phyloP scores from a whole-genome alignment of 2,329 filamentous ascomycete genomes.

The Colletotrichum falcatum region DNA sequence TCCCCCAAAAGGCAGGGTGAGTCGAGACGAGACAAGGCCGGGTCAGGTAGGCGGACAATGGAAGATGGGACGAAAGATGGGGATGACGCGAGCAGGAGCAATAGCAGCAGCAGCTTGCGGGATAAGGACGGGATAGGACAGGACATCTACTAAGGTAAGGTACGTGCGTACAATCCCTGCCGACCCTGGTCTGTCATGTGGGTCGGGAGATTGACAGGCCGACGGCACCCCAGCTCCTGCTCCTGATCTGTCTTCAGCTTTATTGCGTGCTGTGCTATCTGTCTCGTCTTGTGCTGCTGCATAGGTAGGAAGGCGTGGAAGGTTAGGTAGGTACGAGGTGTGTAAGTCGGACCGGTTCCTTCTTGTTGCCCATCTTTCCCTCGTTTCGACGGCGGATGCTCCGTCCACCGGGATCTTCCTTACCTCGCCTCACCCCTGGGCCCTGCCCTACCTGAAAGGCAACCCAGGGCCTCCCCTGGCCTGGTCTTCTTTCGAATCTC shows the following conservation, averaged over 20 bases:
- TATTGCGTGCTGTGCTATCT: not conserved
- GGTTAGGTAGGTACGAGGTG: not conserved
- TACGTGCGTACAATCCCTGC: conserved; percentile 26
- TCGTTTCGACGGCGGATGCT: not conserved
- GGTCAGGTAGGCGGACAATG: not conserved
- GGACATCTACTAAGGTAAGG: conserved; percentile 29
- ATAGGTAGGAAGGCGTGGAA: too few species aligned
- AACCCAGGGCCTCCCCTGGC: conserved; percentile 1
- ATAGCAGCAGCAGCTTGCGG: conserved; percentile 1
- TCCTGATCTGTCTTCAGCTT: not conserved
- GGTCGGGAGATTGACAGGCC: conserved; percentile 36
- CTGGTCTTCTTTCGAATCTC: conserved; percentile 2
- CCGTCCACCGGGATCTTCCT: not conserved
- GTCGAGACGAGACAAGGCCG: not conserved
- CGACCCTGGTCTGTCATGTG: conserved; percentile 22
- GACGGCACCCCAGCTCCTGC: not conserved
- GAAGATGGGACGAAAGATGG: conserved; percentile 13
- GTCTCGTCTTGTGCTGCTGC: not conserved
- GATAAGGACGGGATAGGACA: conserved; percentile 1
- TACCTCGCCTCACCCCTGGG: not conserved
- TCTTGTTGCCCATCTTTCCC: not conserved
- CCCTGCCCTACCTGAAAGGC: not conserved
- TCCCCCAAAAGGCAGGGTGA: conserved; percentile 4
- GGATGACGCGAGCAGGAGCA: not conserved
- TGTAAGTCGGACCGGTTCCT: not conserved